Conservation (phyloP, 768 basidiomycete genomes). For the Mycena rebaudengoi region DNA sequence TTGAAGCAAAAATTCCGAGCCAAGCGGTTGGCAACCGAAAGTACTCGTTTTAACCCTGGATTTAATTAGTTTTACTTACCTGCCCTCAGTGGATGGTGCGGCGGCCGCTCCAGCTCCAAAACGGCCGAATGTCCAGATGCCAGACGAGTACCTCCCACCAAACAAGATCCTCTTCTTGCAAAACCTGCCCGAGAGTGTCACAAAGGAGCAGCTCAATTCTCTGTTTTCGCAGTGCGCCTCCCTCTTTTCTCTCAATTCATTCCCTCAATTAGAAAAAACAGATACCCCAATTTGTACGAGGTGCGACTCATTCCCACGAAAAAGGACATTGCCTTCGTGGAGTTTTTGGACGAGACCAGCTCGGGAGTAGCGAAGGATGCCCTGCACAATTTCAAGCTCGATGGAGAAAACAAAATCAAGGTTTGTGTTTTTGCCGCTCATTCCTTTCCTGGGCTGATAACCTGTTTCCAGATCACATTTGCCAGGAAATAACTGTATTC, state of each 20-base stretch:
- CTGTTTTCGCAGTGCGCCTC: conserved; percentile 86
- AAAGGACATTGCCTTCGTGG: conserved; percentile 98
- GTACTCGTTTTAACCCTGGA: conserved; percentile 47
- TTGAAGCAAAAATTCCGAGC: conserved; percentile 85
- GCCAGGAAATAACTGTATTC: conserved; percentile 66
- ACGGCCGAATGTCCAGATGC: conserved; percentile 93
- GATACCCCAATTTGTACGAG: conserved; percentile 95
- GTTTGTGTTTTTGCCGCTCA: conserved; percentile 45
- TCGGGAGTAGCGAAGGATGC: conserved; percentile 94
- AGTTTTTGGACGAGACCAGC: conserved; percentile 92
- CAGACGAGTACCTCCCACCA: conserved; percentile 98
- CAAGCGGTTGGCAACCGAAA: conserved; percentile 82
- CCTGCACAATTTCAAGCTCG: conserved; percentile 96
- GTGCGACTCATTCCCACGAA: conserved; percentile 98
- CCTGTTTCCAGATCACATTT: conserved; percentile 66
- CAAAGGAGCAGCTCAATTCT: conserved; percentile 89
- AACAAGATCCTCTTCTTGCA: conserved; percentile 99
- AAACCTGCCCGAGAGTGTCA: conserved; percentile 92
- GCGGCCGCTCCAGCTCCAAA: conserved; percentile 72
- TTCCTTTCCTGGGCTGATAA: conserved; percentile 1
- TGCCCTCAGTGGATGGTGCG: conserved; percentile 80
- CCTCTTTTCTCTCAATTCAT: not conserved
- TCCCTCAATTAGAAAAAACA: not conserved
- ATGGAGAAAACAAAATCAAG: conserved; percentile 99
- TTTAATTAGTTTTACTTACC: conserved; percentile 11